Evolutionary conservation across 176 grass and related monocot species (phyloP).

Genomic region (Ananas comosus): DNA sequence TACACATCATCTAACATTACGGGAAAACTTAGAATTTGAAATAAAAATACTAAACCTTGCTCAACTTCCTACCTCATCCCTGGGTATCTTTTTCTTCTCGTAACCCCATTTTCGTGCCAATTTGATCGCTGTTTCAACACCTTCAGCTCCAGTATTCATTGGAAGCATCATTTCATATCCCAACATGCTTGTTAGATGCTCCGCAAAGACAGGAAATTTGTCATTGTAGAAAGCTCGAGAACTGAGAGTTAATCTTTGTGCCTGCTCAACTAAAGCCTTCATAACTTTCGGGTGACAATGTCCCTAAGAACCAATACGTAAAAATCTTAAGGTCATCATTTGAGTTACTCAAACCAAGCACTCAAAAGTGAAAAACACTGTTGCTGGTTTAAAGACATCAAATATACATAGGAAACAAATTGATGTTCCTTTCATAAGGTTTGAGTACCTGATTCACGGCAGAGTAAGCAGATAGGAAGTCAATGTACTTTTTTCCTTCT

Average conservation of each 20-base stretch:
- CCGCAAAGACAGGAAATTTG: constrained; percentile 78
- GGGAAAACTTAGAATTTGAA: constrained; percentile 2
- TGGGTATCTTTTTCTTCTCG: constrained; percentile 80
- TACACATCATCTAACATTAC: too few relatives aligned
- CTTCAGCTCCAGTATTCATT: constrained; percentile 98
- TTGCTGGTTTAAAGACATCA: background rate
- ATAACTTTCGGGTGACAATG: constrained; percentile 90
- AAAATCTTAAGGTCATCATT: background rate
- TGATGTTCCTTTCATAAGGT: background rate
- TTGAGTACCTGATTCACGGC: constrained; percentile 78
- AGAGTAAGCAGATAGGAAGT: constrained; percentile 95
- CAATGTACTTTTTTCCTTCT: constrained; percentile 94
- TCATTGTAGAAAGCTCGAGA: constrained; percentile 98
- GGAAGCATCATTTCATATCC: constrained; percentile 95
- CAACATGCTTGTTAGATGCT: constrained; percentile 69
- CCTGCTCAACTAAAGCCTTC: constrained; percentile 72
- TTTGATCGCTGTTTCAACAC: constrained; percentile 94
- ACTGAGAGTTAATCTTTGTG: constrained; percentile 81
- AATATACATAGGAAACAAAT: background rate
- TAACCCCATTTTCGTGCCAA: constrained; percentile 96
- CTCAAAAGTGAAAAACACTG: background rate
- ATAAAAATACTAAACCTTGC: background rate
- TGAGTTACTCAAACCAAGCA: background rate
- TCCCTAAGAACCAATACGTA: constrained; percentile 31
- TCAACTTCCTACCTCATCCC: constrained; percentile 44